phyloP scores from a whole-genome alignment of 441 rosid genomes.

The Theobroma grandiflorum region DNA sequence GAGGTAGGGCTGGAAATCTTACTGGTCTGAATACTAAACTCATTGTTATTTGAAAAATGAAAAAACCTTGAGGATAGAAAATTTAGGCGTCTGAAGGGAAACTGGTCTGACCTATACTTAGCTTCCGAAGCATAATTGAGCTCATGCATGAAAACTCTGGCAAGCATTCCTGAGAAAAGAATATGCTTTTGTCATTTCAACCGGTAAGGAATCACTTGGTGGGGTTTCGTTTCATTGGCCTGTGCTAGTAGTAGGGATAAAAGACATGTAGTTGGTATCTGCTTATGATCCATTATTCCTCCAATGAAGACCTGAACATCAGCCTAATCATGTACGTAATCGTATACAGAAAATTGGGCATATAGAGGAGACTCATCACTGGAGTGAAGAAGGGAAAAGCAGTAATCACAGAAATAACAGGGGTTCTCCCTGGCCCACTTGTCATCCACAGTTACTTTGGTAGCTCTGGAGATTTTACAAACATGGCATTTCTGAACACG shows the following conservation, averaged over 20 bases:
- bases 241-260: no score
- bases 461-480: constrained; percentile 69
- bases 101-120: no score
- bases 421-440: constrained; percentile 77
- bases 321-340: constrained; percentile 60
- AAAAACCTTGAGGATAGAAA: no score
- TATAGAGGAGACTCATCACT: constrained; percentile 45
- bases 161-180: not conserved
- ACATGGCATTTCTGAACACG: constrained; percentile 70
- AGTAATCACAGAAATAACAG: constrained; percentile 78
- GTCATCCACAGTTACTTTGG: constrained; percentile 64
- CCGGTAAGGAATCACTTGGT: no score
- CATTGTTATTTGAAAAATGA: no score
- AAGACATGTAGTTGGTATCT: no score
- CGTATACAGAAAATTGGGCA: constrained; percentile 56
- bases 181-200: not conserved
- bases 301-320: not conserved
- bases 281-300: not conserved
- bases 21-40: no score
- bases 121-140: no score
- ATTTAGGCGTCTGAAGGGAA: no score
- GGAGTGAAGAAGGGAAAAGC: constrained; percentile 71
- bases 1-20: no score
- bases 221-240: no score
- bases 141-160: not conserved